Evolutionary conservation across 306 rosid species (phyloP).

Genomic region (Quercus alba): DNA sequence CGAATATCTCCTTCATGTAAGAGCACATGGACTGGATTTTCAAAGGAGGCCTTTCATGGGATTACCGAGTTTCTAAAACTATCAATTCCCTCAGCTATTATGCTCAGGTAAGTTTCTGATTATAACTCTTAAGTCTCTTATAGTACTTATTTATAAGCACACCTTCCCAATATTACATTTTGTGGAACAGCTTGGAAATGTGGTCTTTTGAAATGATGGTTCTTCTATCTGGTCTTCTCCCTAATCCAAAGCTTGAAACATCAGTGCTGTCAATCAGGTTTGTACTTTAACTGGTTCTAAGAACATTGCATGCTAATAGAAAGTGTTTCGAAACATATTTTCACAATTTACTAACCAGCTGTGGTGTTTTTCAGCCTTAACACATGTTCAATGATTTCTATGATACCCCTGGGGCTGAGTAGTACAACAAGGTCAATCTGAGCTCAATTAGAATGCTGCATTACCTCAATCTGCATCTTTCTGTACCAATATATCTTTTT

Average conservation of each 20-base stretch:
- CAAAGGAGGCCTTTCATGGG: conserved; percentile 36
- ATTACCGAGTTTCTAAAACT: conserved; percentile 30
- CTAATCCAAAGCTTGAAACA: conserved; percentile 32
- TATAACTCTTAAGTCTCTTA: too few species aligned
- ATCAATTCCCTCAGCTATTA: conserved; percentile 40
- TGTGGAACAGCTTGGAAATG: conserved; percentile 20
- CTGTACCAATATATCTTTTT: not conserved
- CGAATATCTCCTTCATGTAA: conserved; percentile 35
- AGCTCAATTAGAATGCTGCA: not conserved
- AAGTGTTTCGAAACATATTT: not conserved
- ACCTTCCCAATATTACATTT: not conserved
- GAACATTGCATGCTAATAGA: not conserved
- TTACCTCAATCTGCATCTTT: not conserved
- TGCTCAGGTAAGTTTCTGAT: conserved; percentile 24
- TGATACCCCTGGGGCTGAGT: conserved; percentile 51
- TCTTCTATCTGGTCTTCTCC: conserved; percentile 24
- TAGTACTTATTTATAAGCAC: too few species aligned
- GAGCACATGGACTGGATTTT: conserved; percentile 43
- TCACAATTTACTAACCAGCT: not conserved
- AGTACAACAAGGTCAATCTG: conserved; percentile 36
- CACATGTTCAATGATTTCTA: conserved; percentile 33
- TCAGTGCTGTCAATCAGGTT: conserved; percentile 30
- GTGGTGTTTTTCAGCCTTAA: conserved; percentile 37
- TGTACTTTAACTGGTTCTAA: not conserved
- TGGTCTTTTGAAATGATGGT: conserved; percentile 40